phyloP scores from a whole-genome alignment of 306 rosid genomes.

The Casuarina cunninghamiana region DNA sequence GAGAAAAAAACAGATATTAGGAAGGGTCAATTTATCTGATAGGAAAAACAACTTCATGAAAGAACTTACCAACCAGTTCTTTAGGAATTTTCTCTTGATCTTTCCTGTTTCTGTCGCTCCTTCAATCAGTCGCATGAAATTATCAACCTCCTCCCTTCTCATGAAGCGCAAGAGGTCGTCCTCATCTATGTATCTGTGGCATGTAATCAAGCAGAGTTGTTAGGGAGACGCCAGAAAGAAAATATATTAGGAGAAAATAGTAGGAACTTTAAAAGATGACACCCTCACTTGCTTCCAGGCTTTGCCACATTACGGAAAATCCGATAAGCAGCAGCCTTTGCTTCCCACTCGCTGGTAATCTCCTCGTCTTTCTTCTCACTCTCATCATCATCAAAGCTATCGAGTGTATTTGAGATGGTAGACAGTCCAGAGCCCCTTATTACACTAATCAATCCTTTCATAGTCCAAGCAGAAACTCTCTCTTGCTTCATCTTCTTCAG shows the following conservation, averaged over 20 bases:
- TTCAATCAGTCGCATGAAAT: constrained; percentile 65
- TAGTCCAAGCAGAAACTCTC: constrained; percentile 87
- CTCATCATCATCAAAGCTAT: constrained; percentile 43
- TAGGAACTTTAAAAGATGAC: constrained; percentile 1
- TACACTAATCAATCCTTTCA: constrained; percentile 71
- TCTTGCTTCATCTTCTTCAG: constrained; percentile 72
- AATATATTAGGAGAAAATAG: not conserved
- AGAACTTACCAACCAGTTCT: constrained; percentile 73
- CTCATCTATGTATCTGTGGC: constrained; percentile 64
- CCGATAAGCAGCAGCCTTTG: constrained; percentile 66
- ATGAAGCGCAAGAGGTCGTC: constrained; percentile 76
- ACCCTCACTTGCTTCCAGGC: constrained; percentile 57
- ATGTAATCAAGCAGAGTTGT: constrained; percentile 6
- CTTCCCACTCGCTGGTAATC: constrained; percentile 84
- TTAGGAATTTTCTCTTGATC: constrained; percentile 70
- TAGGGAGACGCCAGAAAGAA: constrained; percentile 20
- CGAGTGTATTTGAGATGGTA: constrained; percentile 54
- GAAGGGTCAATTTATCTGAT: not conserved
- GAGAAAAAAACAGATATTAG: not conserved
- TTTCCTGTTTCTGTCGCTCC: constrained; percentile 64
- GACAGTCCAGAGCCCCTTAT: constrained; percentile 68
- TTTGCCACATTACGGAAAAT: constrained; percentile 72
- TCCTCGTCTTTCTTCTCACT: constrained; percentile 48
- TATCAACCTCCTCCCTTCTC: constrained; percentile 68
- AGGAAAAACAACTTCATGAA: not conserved